Conservation (phyloP, 1,284 basidiomycete genomes). For the Lignosus rhinocerotis region DNA sequence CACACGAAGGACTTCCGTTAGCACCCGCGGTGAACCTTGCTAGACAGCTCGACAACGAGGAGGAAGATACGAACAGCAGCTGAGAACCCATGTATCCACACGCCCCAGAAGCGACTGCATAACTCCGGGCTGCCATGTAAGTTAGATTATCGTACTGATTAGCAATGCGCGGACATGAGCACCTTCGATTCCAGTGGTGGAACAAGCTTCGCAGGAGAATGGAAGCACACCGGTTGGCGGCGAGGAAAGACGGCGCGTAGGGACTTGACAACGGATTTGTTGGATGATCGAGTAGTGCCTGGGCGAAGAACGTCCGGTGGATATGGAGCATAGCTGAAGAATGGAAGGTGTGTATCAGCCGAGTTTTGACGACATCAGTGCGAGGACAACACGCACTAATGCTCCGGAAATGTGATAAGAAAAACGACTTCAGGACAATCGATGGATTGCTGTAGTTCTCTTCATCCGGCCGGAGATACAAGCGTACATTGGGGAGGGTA, state of each 20-base stretch:
- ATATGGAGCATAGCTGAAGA: conserved; percentile 36
- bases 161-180: not conserved
- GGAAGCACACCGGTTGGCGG: conserved; percentile 40
- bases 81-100: conserved; percentile 42
- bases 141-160: conserved; percentile 3
- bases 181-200: conserved; percentile 30
- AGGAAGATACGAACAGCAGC: conserved; percentile 34
- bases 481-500: conserved; percentile 29
- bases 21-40: not conserved
- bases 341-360: conserved; percentile 1
- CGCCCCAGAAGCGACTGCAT: conserved; percentile 38
- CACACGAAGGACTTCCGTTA: conserved; percentile 1
- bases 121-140: conserved; percentile 23
- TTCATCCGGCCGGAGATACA: conserved; percentile 32
- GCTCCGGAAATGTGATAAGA: conserved; percentile 35
- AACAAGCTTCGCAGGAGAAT: conserved; percentile 38
- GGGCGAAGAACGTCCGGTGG: conserved; percentile 42
- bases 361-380: not conserved
- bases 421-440: conserved; percentile 32
- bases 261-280: conserved; percentile 39
- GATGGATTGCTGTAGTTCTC: conserved; percentile 32
- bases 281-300: conserved; percentile 41
- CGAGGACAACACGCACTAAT: conserved; percentile 26
- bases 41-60: not conserved
- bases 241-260: conserved; percentile 43